Conservation (phyloP, 805 yeast genomes). For the Ogataea nitratoaversa region DNA sequence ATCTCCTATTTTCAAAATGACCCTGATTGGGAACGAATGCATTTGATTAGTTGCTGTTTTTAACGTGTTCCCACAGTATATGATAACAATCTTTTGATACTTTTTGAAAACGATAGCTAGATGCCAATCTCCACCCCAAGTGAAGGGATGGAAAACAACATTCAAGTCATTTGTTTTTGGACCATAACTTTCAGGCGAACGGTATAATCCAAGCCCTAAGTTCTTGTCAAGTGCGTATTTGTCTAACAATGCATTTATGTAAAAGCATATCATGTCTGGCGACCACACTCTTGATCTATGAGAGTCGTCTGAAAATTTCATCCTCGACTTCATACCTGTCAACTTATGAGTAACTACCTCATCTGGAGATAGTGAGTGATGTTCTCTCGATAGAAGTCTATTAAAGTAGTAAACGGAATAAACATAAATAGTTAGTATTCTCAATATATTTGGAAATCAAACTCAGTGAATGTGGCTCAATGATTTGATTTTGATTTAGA, state of each 20-base stretch:
- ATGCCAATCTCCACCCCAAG: slow-evolving; percentile 31
- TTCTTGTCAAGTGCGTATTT: slow-evolving; percentile 13
- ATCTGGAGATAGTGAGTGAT: slow-evolving; percentile 22
- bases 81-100: slow-evolving; percentile 21
- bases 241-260: slow-evolving; percentile 26
- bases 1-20: slow-evolving; percentile 24
- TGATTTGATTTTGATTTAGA: no score
- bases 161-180: slow-evolving; percentile 20
- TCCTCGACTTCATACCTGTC: slow-evolving; percentile 24
- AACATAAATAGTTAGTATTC: no score
- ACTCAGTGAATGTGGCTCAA: no score
- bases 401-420: background rate
- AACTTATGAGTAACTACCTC: slow-evolving; percentile 20
- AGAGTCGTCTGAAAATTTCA: slow-evolving; percentile 26
- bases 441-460: no score
- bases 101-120: slow-evolving; percentile 28
- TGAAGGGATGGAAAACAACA: slow-evolving; percentile 29
- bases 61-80: slow-evolving; percentile 26
- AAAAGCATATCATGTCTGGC: slow-evolving; percentile 27
- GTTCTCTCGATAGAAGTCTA: slow-evolving; percentile 22
- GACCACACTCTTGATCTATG: slow-evolving; percentile 26
- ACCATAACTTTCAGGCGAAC: slow-evolving; percentile 22
- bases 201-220: slow-evolving; percentile 20
- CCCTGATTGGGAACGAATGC: slow-evolving; percentile 19
- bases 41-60: background rate